Evolutionary conservation across 768 basidiomycete species (phyloP), one percentile per base, ranked within the genome.

Genomic region (Serendipita vermifera): DNA sequence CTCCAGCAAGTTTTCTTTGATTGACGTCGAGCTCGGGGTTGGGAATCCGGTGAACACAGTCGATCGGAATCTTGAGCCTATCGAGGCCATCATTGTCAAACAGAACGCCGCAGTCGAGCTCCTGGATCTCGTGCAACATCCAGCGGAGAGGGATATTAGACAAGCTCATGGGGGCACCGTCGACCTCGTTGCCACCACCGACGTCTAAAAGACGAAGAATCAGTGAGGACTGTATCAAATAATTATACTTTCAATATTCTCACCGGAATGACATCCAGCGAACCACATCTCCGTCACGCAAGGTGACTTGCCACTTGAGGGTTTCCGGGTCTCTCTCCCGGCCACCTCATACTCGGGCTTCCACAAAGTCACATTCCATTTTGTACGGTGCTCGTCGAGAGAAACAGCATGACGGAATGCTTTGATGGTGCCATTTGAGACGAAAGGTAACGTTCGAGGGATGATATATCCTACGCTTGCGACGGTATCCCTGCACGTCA

Each of bases 221-320:
- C 40, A 13, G 3, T 38, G 24, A 14, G 31, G 35, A 26, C 46
- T 39, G 3, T 20, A 22, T 14, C 14, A 27, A 38, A 31, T 57
- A 41, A 9, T 14, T 43, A 22, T n/a, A 48, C n/a, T 7, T 29
- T 27, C 22, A 67, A 5, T 41, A 26, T n/a, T 20, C 79, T 57
- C 57, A 86, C 85, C 85, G 40, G 68, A 64, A 61, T 88, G 87
- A 59, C 79, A 78, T 1, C 87, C 87, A 4, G 78, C 62, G 62
- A 90, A 90, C 85, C 85, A 90, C 2, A 88, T 84, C 64, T 90
- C 87, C 13, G 80, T 64, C 11, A 86, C 79, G 65, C 86, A 78
- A 0, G 85, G 86, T 22, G 33, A 46, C 4, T 39, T 35, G 22
- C 20, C 9, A 11, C 15, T 24, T 11, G 22, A 22, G 32, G 26